Evolutionary conservation across 306 rosid genomes (phyloP).

Genomic region (Acacia acuminata): DNA sequence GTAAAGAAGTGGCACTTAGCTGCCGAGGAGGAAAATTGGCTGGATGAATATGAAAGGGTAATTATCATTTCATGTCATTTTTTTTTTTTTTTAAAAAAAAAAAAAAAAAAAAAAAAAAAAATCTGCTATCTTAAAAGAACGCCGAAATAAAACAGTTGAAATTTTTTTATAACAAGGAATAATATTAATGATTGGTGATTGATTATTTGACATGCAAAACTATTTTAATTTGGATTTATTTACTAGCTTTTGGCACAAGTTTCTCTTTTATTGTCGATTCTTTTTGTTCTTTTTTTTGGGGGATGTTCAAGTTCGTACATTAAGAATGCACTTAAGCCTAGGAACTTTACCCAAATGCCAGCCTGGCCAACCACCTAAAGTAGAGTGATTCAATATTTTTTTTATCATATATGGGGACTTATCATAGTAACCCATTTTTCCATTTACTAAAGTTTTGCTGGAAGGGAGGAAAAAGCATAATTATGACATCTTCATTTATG

Average conservation of each 20-base stretch:
- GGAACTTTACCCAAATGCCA: neutral
- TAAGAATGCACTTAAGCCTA: neutral
- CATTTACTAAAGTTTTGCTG: neutral
- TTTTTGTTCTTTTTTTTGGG: neutral
- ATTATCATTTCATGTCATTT: neutral
- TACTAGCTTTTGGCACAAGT: neutral
- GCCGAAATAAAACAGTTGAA: slow-evolving; percentile 3
- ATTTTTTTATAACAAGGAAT: neutral
- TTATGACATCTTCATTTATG: neutral
- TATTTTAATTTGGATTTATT: neutral
- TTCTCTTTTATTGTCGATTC: neutral
- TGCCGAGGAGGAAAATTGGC: slow-evolving; percentile 93
- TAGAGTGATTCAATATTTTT: neutral
- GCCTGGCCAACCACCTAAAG: neutral
- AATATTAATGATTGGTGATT: neutral
- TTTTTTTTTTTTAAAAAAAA: no score
- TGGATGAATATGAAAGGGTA: slow-evolving; percentile 96
- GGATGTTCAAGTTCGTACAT: neutral
- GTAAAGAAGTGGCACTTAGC: slow-evolving; percentile 86
- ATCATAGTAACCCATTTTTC: neutral
- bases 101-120: neutral
- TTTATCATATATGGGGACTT: neutral
- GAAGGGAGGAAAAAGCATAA: neutral
- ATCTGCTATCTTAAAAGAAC: neutral
- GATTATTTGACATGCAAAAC: neutral